phyloP scores from a whole-genome alignment of 2,329 filamentous ascomycete genomes.

The Pseudophaeomoniella oleicola region DNA sequence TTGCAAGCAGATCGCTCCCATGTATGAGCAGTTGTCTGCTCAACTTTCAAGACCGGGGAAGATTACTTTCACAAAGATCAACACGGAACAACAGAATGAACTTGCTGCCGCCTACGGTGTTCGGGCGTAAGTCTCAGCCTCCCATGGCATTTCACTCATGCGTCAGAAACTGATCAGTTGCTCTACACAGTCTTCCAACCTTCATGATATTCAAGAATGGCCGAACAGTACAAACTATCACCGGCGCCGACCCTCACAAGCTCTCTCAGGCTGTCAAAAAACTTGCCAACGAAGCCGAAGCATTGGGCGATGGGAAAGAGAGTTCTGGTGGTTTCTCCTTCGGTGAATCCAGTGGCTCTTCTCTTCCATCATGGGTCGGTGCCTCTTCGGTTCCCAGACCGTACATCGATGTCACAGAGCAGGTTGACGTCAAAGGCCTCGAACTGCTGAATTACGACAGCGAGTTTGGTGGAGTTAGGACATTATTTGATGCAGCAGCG shows the following conservation, averaged over 20 bases:
- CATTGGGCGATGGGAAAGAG: constrained; percentile 26
- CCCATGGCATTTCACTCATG: constrained; percentile 5
- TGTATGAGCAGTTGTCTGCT: constrained; percentile 63
- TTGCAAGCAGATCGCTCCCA: constrained; percentile 69
- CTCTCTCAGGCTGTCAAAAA: constrained; percentile 59
- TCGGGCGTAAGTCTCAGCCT: constrained; percentile 36
- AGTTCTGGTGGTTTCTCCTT: constrained; percentile 19
- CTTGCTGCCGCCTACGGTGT: constrained; percentile 62
- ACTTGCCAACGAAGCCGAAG: constrained; percentile 49
- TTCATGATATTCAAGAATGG: constrained; percentile 76
- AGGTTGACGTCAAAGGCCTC: constrained; percentile 63
- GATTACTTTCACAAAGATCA: constrained; percentile 76
- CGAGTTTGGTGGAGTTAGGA: constrained; percentile 56
- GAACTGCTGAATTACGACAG: constrained; percentile 81
- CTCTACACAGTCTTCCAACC: constrained; percentile 54
- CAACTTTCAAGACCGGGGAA: constrained; percentile 55
- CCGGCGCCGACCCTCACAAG: constrained; percentile 57
- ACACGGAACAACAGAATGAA: constrained; percentile 63
- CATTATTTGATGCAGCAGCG: constrained; percentile 55
- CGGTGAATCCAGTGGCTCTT: constrained; percentile 29
- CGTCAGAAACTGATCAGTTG: neutral
- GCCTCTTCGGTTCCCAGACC: constrained; percentile 57
- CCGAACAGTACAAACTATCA: constrained; percentile 50
- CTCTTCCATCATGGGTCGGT: constrained; percentile 50
- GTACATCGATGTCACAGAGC: constrained; percentile 69